Base-by-base conservation (phyloP, 2,329 filamentous ascomycete genomes). In the Pseudogymnoascus sp. region DNA sequence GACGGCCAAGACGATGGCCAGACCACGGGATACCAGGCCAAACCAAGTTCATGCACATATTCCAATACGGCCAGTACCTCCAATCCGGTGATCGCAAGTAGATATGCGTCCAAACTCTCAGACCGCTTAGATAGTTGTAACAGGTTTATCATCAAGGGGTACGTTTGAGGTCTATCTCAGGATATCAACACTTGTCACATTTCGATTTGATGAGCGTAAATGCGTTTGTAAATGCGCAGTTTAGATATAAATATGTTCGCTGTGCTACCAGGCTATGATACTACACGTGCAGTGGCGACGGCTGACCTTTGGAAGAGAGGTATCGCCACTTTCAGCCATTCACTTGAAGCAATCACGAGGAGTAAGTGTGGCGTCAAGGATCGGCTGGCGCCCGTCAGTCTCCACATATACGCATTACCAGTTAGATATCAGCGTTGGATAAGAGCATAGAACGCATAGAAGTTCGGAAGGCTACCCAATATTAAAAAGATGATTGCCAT, bases 321-420 rank as follows among this genome's bases (percentile, higher is more conserved):
- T 57, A 57, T 34, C 51, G 51, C 51, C 51, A 57, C 51, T 18
- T 12, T 57, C 51, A 57, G 10, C 51, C 51, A 57, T 57, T 31
- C 16, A n/a, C 51, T 57, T 34, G 51, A 57, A 57, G 51, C 51
- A 57, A 57, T 57, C 51, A 57, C 51, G 51, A 57, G 51, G 51
- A 34, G 51, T 1, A 34, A 18, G n/a, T 57, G 51, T 57, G 51
- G 51, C 51, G 51, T 57, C 10, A 57, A 21, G 51, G 51, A 57
- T 57, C 51, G 29, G 51, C 51, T 18, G 51, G 51, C 26, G 51
- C 51, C 51, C 51, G 16, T 5, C 26, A 7, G 51, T 34, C 51
- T 57, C 51, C 51, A 34, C 51, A 57, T 57, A 34, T 57, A 29
- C 18, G 51, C 51, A 57, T 31, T 18, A 16, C 26, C 23, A 29